These are phyloP conservation scores for Xanthoconium purpureum DNA, from an alignment of 768 basidiomycete genomes.

Conservation along the genomic window DNA sequence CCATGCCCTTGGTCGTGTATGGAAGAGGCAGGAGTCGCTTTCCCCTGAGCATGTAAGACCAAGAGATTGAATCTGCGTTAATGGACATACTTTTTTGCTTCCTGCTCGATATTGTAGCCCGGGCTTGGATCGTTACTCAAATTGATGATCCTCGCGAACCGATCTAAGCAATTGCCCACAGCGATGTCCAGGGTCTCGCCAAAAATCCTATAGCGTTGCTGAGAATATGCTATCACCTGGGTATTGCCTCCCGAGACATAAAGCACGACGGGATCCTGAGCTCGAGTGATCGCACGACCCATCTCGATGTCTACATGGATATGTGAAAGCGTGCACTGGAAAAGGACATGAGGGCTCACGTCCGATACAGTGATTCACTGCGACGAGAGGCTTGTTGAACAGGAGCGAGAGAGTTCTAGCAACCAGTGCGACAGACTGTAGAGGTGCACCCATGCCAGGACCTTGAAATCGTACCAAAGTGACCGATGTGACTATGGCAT, in stretches of 20 bases:
- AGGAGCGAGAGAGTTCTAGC: conserved; percentile 87
- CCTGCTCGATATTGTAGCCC: conserved; percentile 95
- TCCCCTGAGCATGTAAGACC: conserved; percentile 51
- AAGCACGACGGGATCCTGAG: conserved; percentile 91
- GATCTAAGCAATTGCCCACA: conserved; percentile 97
- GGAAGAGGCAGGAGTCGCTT: conserved; percentile 80
- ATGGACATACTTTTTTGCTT: conserved; percentile 74
- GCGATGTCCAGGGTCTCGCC: conserved; percentile 99
- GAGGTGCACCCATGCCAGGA: conserved; percentile 98
- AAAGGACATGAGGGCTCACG: conserved; percentile 51
- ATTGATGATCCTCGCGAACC: conserved; percentile 93
- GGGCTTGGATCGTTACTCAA: conserved; percentile 95
- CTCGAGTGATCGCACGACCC: conserved; percentile 92
- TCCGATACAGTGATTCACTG: conserved; percentile 99
- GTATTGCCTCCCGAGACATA: conserved; percentile 99
- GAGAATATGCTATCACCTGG: conserved; percentile 98
- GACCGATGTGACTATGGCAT: not conserved
- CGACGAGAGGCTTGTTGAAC: conserved; percentile 87
- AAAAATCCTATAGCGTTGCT: conserved; percentile 96
- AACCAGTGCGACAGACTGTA: conserved; percentile 92
- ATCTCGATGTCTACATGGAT: conserved; percentile 86
- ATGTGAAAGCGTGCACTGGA: not conserved
- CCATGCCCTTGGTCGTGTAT: conserved; percentile 99
- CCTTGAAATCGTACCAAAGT: conserved; percentile 44
- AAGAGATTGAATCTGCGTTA: not conserved